phyloP scores from a whole-genome alignment of 148 eudicot genomes.

The Fagopyrum esculentum region DNA sequence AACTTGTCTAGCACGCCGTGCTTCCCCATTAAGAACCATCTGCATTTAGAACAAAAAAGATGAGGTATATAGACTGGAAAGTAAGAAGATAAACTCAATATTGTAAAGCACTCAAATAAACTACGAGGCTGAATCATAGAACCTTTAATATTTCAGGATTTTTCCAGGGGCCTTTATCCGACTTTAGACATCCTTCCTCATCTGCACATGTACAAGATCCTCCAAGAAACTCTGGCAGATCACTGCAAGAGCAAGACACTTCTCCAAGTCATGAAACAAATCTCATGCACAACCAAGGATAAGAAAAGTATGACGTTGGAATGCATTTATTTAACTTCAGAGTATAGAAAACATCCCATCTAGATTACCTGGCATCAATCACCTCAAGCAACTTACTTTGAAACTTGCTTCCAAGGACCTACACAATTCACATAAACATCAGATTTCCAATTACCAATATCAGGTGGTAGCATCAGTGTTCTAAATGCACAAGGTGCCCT shows the following conservation, averaged over 20 bases:
- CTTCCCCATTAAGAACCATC: constrained; percentile 83
- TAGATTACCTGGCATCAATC: constrained; percentile 70
- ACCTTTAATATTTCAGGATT: constrained; percentile 86
- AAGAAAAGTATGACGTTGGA: neutral
- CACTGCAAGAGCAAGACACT: constrained; percentile 32
- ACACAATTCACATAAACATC: constrained; percentile 8
- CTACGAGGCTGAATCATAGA: neutral
- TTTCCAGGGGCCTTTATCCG: constrained; percentile 96
- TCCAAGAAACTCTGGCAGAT: constrained; percentile 90
- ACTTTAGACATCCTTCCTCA: constrained; percentile 75
- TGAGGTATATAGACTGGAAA: neutral
- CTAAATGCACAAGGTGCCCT: too few species aligned
- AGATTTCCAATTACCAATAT: neutral
- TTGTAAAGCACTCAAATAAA: neutral
- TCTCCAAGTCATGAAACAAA: neutral
- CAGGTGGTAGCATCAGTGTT: neutral
- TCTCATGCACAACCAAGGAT: neutral
- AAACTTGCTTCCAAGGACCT: constrained; percentile 87
- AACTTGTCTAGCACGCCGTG: constrained; percentile 77
- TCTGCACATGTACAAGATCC: constrained; percentile 83
- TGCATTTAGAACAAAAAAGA: constrained; percentile 25
- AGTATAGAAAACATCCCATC: neutral
- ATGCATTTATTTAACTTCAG: neutral
- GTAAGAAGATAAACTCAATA: neutral
- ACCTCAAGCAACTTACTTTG: constrained; percentile 85